Base-by-base conservation (phyloP, 352 stramenopile species). In the Phytophthora pini region DNA sequence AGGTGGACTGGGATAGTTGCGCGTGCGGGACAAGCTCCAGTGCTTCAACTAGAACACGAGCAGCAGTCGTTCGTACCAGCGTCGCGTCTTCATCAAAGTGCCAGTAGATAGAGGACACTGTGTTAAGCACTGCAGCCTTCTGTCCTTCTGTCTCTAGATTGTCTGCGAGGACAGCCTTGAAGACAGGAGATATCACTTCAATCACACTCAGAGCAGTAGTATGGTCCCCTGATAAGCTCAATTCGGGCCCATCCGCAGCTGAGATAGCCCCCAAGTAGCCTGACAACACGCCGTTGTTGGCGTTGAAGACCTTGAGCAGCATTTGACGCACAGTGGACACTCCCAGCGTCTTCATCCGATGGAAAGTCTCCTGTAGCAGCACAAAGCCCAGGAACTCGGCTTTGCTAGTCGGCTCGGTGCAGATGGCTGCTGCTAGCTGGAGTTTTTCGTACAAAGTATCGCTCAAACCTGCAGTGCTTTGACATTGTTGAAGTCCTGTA, bases 331-430 rank as follows among this genome's bases (percentile, higher is more conserved):
- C 22, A 17, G 20, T 56, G 29, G 47, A 57, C 36, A 36, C 5
- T 64, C 57, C n/a, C 26, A 56, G 38, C 39, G 61, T 68, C 20
- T 56, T 45, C 1, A 68, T 24, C 13, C 57, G 13, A 1, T 57
- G 15, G 27, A 80, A 49, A 36, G 76, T 68, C n/a, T 68, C 54
- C 27, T 77, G 43, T 0, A 84, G 36, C 9, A 92, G 48, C 34
- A 62, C 56, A 31, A 79, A 80, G 20, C 79, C 80, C 2, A 92
- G 60, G 39, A 71, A 80, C 54, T 80, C 68, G 5, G 75, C 79
- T 66, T 92, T 92, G 59, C 59, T 72, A 5, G 44, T 48, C 20
- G 83, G 79, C 27, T 78, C 54, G 2, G 56, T 54, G 61, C 83
- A 88, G 40, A 92, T 77, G 2, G 70, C 52, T 3, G 72, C 75